Conservation (phyloP, 805 yeast species). For the Suhomyces tanzawaensis region DNA sequence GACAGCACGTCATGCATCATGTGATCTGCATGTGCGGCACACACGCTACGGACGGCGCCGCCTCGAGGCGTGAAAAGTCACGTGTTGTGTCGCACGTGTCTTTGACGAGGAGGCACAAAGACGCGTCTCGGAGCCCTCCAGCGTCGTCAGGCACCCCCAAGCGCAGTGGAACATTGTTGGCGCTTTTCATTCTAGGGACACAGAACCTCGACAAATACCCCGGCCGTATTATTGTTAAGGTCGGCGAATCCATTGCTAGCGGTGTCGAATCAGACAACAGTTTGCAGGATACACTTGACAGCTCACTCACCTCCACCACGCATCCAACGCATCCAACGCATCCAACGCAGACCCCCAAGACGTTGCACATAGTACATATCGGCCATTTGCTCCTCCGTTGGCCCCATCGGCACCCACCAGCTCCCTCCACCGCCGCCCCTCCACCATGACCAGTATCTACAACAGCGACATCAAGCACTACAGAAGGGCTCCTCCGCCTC, state of each 20-base stretch:
- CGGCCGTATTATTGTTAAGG: slow-evolving; percentile 1
- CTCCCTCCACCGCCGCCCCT: too few relatives aligned
- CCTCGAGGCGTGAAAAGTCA: background rate
- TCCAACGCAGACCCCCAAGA: too few relatives aligned
- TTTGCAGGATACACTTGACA: too few relatives aligned
- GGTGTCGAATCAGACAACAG: too few relatives aligned
- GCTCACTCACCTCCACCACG: too few relatives aligned
- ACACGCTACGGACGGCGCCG: too few relatives aligned
- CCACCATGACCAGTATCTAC: slow-evolving; percentile 37
- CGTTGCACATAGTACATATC: too few relatives aligned
- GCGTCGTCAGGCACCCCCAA: background rate
- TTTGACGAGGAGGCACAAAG: slow-evolving; percentile 6
- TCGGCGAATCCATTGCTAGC: background rate
- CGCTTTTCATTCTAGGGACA: background rate
- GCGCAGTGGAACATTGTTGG: background rate
- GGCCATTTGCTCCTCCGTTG: too few relatives aligned
- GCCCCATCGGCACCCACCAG: too few relatives aligned
- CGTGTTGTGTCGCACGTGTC: slow-evolving; percentile 1
- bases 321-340: too few relatives aligned
- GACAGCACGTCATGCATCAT: too few relatives aligned
- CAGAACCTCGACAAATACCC: background rate
- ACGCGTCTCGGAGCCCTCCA: slow-evolving; percentile 5
- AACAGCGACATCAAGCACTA: slow-evolving; percentile 41
- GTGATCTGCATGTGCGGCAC: too few relatives aligned
- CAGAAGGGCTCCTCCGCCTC: slow-evolving; percentile 47